Evolutionary conservation across 768 basidiomycete genomes (phyloP).

Genomic region (Podaxis pistillaris): DNA sequence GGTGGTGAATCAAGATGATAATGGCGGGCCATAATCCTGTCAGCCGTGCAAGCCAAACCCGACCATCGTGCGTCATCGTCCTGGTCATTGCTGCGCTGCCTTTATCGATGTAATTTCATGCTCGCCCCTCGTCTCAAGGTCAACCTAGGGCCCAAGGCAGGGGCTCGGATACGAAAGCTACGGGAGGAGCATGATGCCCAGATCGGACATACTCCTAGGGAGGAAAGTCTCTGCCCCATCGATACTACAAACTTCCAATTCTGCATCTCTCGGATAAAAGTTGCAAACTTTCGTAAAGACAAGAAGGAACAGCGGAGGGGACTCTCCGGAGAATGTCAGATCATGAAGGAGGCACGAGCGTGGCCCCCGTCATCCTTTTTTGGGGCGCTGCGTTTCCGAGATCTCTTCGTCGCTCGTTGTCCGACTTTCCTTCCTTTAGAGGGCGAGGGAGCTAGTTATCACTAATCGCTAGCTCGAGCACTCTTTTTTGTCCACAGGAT

Average conservation of each 20-base stretch:
- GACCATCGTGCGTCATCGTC: too few species aligned
- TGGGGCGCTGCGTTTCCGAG: conserved; percentile 52
- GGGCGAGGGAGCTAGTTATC: too few species aligned
- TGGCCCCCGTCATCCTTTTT: conserved; percentile 54
- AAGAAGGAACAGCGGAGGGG: conserved; percentile 49
- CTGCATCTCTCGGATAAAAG: conserved; percentile 36
- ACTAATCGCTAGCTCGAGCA: not conserved
- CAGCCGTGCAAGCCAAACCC: too few species aligned
- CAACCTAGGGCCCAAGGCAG: conserved; percentile 35
- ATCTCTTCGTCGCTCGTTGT: conserved; percentile 18
- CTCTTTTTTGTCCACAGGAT: not conserved
- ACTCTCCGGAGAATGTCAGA: conserved; percentile 59
- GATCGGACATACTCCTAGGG: conserved; percentile 55
- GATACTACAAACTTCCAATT: conserved; percentile 55
- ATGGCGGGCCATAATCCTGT: not conserved
- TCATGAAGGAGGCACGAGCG: conserved; percentile 62
- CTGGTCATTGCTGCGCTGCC: too few species aligned
- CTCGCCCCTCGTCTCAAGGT: conserved; percentile 21
- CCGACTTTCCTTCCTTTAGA: too few species aligned
- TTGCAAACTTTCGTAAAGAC: conserved; percentile 43
- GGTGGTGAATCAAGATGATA: not conserved
- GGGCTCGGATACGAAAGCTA: conserved; percentile 35
- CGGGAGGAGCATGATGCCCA: conserved; percentile 25
- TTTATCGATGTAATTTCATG: too few species aligned
- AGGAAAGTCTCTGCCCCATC: conserved; percentile 41